Conservation (phyloP, 352 stramenopile genomes). For the Globisporangium splendens region DNA sequence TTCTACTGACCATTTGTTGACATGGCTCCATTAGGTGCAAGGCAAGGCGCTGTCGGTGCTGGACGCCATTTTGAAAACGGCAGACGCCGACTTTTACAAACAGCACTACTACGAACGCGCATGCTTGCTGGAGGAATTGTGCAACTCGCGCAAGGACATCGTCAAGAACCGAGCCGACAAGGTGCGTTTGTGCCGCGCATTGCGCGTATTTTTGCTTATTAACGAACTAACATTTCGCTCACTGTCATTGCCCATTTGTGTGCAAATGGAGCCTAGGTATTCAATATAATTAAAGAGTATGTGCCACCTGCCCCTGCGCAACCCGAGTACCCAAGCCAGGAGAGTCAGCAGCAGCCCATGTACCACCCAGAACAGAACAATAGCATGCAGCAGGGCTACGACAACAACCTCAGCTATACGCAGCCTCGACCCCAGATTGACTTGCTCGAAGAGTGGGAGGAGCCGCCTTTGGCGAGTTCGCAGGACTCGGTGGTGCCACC, state of each 20-base stretch:
- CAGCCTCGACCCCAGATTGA: conserved; percentile 11
- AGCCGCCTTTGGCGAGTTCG: neutral
- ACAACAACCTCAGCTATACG: conserved; percentile 3
- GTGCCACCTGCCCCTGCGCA: conserved; percentile 17
- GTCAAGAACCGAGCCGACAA: conserved; percentile 76
- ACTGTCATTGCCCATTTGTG: neutral
- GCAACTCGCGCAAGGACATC: conserved; percentile 67
- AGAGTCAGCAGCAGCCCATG: conserved; percentile 1
- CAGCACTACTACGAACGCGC: conserved; percentile 52
- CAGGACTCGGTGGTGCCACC: conserved; percentile 1
- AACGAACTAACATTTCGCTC: neutral
- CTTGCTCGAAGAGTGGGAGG: conserved; percentile 16
- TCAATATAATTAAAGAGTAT: conserved; percentile 27
- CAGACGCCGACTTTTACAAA: conserved; percentile 60
- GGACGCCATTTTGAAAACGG: conserved; percentile 57
- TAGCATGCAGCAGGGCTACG: conserved; percentile 4
- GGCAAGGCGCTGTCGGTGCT: conserved; percentile 78
- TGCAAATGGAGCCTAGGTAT: conserved; percentile 14
- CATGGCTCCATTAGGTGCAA: conserved; percentile 33
- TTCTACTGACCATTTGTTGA: neutral
- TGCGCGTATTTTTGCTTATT: neutral
- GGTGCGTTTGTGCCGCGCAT: conserved; percentile 20
- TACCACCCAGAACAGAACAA: conserved; percentile 8
- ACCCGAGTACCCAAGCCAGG: conserved; percentile 1
- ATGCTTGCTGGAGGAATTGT: conserved; percentile 54